Conservation (phyloP, 1,284 basidiomycete species). For the Ganoderma leucocontextum region DNA sequence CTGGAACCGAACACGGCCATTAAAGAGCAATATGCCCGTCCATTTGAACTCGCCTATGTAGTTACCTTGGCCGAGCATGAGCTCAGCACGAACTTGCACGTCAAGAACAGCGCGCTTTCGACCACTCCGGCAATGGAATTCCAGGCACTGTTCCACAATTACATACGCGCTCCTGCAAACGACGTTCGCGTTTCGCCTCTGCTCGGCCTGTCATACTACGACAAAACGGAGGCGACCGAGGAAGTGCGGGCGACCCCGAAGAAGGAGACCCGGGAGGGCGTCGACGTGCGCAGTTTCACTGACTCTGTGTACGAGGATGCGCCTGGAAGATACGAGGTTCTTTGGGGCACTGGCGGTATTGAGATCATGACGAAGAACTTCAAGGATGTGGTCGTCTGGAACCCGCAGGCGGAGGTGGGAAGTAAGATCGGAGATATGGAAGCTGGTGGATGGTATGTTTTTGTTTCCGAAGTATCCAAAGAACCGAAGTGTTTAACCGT, state of each 20-base stretch:
- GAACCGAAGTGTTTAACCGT: not conserved
- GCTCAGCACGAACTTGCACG: conserved; percentile 81
- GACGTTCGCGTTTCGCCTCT: conserved; percentile 68
- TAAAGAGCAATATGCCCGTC: conserved; percentile 61
- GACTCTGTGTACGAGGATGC: conserved; percentile 81
- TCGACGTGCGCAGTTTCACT: conserved; percentile 71
- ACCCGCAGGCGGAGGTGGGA: conserved; percentile 76
- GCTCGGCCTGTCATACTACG: conserved; percentile 70
- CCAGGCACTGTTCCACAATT: conserved; percentile 89
- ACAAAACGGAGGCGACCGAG: conserved; percentile 76
- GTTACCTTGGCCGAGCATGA: conserved; percentile 81
- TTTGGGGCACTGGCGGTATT: conserved; percentile 66
- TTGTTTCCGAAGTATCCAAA: not conserved
- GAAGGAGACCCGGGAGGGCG: conserved; percentile 63
- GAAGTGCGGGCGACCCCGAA: conserved; percentile 61
- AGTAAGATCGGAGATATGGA: conserved; percentile 87
- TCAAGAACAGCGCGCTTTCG: conserved; percentile 70
- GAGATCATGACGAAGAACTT: conserved; percentile 68
- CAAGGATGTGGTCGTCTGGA: conserved; percentile 88
- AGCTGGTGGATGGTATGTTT: conserved; percentile 78
- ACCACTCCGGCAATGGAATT: conserved; percentile 68
- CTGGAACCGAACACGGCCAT: conserved; percentile 70
- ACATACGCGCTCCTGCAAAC: conserved; percentile 74
- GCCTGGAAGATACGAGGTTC: conserved; percentile 61
- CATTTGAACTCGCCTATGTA: conserved; percentile 79